A percentile compares a stretch with the other conserved stretches of the same genome.
These are phyloP conservation scores for Phaeosphaeriaceae sp. DNA, from an alignment of 2,329 filamentous ascomycete genomes.

Conservation along the genomic window DNA sequence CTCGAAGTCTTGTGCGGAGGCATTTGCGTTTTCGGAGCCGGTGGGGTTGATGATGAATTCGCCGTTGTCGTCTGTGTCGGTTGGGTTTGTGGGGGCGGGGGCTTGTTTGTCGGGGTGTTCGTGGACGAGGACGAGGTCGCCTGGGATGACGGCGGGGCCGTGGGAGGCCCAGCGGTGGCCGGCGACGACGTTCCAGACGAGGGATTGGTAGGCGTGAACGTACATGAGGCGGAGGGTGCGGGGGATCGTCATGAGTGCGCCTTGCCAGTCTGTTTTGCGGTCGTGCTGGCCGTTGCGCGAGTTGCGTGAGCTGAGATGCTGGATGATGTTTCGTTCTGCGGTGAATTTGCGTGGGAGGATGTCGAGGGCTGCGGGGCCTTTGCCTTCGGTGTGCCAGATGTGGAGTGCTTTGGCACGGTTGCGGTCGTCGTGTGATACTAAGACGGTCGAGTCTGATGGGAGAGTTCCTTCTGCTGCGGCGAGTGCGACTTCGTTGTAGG, in stretches of 20 bases:
- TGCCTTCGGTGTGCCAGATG: conserved; percentile 69
- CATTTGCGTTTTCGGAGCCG: conserved; percentile 61
- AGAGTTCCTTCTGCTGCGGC: conserved; percentile 56
- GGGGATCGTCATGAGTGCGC: conserved; percentile 80
- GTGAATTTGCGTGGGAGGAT: conserved; percentile 80
- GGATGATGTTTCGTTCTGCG: conserved; percentile 79
- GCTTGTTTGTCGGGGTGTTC: conserved; percentile 60
- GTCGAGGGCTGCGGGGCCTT: conserved; percentile 66
- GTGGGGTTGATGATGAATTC: conserved; percentile 70
- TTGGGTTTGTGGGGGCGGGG: conserved; percentile 36
- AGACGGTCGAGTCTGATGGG: conserved; percentile 44
- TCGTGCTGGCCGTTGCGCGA: conserved; percentile 53
- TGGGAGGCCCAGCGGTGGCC: conserved; percentile 80
- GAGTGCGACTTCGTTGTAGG: conserved; percentile 71
- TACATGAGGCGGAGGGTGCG: conserved; percentile 91
- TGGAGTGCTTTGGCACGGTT: conserved; percentile 79
- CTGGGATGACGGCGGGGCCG: conserved; percentile 76
- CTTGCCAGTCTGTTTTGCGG: conserved; percentile 73
- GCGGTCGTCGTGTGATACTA: conserved; percentile 75
- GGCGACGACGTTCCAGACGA: conserved; percentile 88
- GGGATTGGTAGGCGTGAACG: conserved; percentile 93
- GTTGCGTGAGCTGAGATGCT: conserved; percentile 66
- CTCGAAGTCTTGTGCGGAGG: conserved; percentile 63
- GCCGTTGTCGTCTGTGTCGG: conserved; percentile 63
- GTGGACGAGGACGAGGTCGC: conserved; percentile 78